Evolutionary conservation across 2,329 filamentous ascomycete species (phyloP).

Genomic region (Pseudodiploospora longispora): DNA sequence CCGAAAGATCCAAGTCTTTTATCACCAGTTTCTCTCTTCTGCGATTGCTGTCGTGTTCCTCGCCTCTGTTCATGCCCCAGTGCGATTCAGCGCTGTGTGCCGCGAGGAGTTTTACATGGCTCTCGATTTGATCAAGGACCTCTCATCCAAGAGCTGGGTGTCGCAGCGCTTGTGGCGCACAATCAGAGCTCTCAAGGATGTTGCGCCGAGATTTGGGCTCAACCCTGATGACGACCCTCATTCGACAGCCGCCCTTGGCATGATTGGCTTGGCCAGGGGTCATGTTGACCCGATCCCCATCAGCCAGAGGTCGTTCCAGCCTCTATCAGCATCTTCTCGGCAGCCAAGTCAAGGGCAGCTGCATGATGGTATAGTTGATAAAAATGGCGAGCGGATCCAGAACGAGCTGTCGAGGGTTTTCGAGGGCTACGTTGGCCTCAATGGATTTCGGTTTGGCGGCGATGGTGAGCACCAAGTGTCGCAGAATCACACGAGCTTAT

Average conservation of each 20-base stretch:
- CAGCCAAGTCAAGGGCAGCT: conserved; percentile 1
- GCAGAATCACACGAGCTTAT: conserved; percentile 15
- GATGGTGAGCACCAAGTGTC: conserved; percentile 17
- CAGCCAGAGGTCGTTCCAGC: conserved; percentile 19
- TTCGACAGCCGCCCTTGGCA: conserved; percentile 43
- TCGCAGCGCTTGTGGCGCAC: conserved; percentile 68
- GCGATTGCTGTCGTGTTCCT: conserved; percentile 70
- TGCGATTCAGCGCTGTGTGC: conserved; percentile 59
- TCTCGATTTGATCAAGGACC: conserved; percentile 63
- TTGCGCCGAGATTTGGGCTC: conserved; percentile 61
- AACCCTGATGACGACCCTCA: conserved; percentile 40
- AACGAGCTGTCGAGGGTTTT: conserved; percentile 45
- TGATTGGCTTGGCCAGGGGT: conserved; percentile 44
- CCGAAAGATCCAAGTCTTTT: conserved; percentile 63
- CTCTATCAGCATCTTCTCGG: conserved; percentile 7
- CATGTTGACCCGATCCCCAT: conserved; percentile 20
- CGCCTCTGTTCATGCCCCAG: conserved; percentile 66
- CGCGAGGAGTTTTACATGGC: conserved; percentile 74
- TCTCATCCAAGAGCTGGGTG: conserved; percentile 64
- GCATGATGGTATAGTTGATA: conserved; percentile 11
- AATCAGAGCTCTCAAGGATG: conserved; percentile 61
- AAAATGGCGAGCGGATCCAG: conserved; percentile 43
- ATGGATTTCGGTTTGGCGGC: conserved; percentile 23
- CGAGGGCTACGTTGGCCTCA: conserved; percentile 29
- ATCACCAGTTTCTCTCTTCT: conserved; percentile 72